Evolutionary conservation across 805 yeast genomes (phyloP).

Genomic region (Komagataella ulmi): DNA sequence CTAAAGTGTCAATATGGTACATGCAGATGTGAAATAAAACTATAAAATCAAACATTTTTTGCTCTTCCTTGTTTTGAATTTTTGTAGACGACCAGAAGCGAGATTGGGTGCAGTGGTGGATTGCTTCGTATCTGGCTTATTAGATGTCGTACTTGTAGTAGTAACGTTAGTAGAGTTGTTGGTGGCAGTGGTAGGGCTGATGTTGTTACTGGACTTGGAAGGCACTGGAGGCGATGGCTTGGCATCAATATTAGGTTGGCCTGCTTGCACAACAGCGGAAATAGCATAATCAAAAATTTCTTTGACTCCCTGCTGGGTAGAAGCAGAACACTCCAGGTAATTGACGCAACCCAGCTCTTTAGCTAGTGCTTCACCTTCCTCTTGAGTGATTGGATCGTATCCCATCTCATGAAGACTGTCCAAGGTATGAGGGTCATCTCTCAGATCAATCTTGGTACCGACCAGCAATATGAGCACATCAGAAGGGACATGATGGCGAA

Average conservation of each 20-base stretch:
- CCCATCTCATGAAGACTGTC: slow-evolving; percentile 54
- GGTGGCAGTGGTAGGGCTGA: neutral
- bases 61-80: slow-evolving; percentile 22
- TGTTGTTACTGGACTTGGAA: slow-evolving; percentile 1
- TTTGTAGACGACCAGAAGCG: neutral
- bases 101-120: neutral
- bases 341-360: slow-evolving; percentile 59
- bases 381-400: slow-evolving; percentile 42
- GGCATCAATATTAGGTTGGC: slow-evolving; percentile 25
- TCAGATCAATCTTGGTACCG: slow-evolving; percentile 81
- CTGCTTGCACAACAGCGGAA: slow-evolving; percentile 34
- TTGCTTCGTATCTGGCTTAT: neutral
- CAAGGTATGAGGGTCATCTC: slow-evolving; percentile 69
- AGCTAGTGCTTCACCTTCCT: slow-evolving; percentile 57
- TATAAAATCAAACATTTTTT: slow-evolving; percentile 36
- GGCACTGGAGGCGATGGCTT: slow-evolving; percentile 9
- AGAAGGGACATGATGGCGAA: slow-evolving; percentile 69
- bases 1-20: neutral
- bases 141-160: neutral
- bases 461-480: slow-evolving; percentile 58
- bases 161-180: neutral
- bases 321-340: slow-evolving; percentile 83
- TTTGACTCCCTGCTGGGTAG: slow-evolving; percentile 77
- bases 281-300: slow-evolving; percentile 79
- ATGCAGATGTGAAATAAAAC: slow-evolving; percentile 1